Conservation (phyloP, 257 asterid species). For the Solanum peruvianum region DNA sequence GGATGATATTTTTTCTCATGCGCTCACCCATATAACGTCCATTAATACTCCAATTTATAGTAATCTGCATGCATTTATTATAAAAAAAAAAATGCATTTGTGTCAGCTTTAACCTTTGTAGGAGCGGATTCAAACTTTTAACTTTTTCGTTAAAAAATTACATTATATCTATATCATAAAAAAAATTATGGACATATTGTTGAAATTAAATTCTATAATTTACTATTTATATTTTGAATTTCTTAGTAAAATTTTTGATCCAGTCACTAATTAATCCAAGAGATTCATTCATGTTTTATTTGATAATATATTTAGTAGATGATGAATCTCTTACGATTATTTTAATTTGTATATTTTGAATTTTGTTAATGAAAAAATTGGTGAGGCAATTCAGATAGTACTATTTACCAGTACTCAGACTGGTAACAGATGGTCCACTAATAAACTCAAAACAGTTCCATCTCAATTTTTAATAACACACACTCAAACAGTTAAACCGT, state of each 20-base stretch:
- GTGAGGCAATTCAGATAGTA: background rate
- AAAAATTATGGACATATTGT: too few relatives aligned
- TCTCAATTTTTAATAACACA: background rate
- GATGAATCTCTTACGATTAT: fast-evolving
- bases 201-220: too few relatives aligned
- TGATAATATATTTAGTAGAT: background rate
- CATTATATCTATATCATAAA: too few relatives aligned
- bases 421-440: background rate
- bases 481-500: background rate
- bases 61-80: background rate
- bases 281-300: too few relatives aligned
- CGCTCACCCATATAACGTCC: background rate
- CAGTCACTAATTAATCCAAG: too few relatives aligned
- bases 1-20: background rate
- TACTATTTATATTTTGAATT: too few relatives aligned
- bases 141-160: fast-evolving
- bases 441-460: too few relatives aligned
- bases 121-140: background rate
- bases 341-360: background rate
- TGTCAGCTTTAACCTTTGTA: background rate
- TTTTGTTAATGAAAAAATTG: background rate
- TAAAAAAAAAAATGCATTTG: background rate
- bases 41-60: background rate
- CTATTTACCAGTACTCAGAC: background rate
- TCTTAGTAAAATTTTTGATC: too few relatives aligned